Evolutionary conservation across 2,329 filamentous ascomycete species (phyloP), one percentile per base, ranked within the genome.

Genomic region (Beauveria australis): DNA sequence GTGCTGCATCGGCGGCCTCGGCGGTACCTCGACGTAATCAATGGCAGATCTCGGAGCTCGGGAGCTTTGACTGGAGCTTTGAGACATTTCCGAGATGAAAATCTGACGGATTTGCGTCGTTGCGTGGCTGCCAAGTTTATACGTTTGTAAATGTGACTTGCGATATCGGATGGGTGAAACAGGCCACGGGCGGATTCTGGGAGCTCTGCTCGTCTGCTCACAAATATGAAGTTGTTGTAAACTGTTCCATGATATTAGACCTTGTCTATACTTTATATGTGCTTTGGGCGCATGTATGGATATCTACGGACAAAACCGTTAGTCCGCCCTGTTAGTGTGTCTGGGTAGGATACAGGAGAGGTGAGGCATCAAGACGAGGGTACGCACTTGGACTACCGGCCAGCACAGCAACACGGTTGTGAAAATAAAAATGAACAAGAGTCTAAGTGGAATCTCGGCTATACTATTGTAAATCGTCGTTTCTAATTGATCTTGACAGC

Each of bases 101-200:
- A 47, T 18, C 3, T 3, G 12, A 22, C 9, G 18, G 0, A 5
- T 22, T 47, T 37, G 19, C 19, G 8, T 24, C 2, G 26, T 7
- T 53, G 40, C 19, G 47, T 12, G 41, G 57, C 14, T 40, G 41
- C 16, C 4, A 8, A 44, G 26, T 26, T 28, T 19, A 22, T 3
- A 3, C 3, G 1, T 33, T 48, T 9, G 30, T 41, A 12, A 43
- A 41, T 28, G 22, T 16, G 22, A 22, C 5, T 41, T 30, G 30
- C 51, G 30, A 54, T 60, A 48, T 24, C 49, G 47, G 58, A 41
- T 22, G 7, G 1, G 9, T 2, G 22, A 54, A 30, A 54, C 49
- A 26, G 43, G 49, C 40, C 49, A 53, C 41, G 58, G 43, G 51
- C 51, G 58, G 51, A 28, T 53, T 54, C 51, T 43, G 58, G 43